Evolutionary conservation across 441 rosid species (phyloP).

Genomic region (Croton setiger): DNA sequence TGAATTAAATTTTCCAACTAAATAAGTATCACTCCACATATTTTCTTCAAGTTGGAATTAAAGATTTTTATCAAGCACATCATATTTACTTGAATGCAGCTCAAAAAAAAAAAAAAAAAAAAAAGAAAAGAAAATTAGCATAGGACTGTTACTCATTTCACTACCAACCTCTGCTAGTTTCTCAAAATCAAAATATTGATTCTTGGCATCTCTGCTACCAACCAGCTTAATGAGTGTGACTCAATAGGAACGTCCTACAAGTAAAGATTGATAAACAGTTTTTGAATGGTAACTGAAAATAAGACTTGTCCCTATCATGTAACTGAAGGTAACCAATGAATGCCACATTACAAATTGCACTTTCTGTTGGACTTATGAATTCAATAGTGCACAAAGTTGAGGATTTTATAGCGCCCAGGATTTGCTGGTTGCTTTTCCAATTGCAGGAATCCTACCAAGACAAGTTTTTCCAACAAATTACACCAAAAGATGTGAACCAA

Average conservation of each 20-base stretch:
- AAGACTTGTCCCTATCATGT: slow-evolving; percentile 70
- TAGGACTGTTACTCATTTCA: neutral
- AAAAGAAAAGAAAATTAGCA: no score
- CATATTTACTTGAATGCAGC: slow-evolving; percentile 1
- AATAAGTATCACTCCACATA: neutral
- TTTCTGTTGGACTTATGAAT: slow-evolving; percentile 85
- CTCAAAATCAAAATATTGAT: slow-evolving; percentile 60
- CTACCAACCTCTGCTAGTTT: slow-evolving; percentile 63
- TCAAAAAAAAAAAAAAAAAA: neutral
- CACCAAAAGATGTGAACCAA: slow-evolving; percentile 37
- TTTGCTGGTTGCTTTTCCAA: slow-evolving; percentile 88
- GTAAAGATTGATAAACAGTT: neutral
- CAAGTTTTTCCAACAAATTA: slow-evolving; percentile 42
- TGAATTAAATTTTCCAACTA: neutral
- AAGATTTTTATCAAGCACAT: neutral
- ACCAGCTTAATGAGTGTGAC: slow-evolving; percentile 54
- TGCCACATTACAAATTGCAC: slow-evolving; percentile 90
- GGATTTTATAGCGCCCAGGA: slow-evolving; percentile 82
- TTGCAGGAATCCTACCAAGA: slow-evolving; percentile 75
- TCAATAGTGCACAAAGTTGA: slow-evolving; percentile 90
- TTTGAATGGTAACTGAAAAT: neutral
- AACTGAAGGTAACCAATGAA: slow-evolving; percentile 88
- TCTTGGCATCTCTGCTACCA: slow-evolving; percentile 60
- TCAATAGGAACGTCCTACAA: slow-evolving; percentile 47
- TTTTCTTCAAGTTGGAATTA: neutral